phyloP scores from a whole-genome alignment of 495 filamentous ascomycete genomes.

The Elaphomyces granulatus region DNA sequence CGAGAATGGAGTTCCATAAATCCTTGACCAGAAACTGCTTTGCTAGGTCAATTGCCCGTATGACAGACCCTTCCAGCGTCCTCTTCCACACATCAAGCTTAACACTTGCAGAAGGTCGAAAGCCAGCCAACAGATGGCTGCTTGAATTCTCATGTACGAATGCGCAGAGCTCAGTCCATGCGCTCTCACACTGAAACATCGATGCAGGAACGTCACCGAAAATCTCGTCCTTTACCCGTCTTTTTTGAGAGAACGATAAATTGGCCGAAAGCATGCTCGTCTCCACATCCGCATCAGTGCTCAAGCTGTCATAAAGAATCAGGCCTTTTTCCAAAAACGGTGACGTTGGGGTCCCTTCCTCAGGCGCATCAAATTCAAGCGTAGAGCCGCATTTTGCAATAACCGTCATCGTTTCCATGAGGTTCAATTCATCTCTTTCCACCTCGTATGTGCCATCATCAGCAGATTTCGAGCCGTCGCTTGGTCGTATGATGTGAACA shows the following conservation, averaged over 20 bases:
- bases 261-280: slow-evolving; percentile 1
- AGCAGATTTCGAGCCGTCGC: slow-evolving; percentile 11
- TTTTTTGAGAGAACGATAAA: background rate
- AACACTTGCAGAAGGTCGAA: slow-evolving; percentile 26
- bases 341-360: slow-evolving; percentile 21
- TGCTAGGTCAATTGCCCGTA: slow-evolving; percentile 31
- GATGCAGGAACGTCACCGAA: slow-evolving; percentile 34
- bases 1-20: slow-evolving; percentile 32
- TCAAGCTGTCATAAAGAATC: slow-evolving; percentile 14
- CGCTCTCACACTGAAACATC: slow-evolving; percentile 26
- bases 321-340: slow-evolving; percentile 23
- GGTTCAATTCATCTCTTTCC: slow-evolving; percentile 9
- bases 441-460: slow-evolving; percentile 7
- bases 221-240: slow-evolving; percentile 13
- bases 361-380: slow-evolving; percentile 42
- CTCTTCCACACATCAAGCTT: slow-evolving; percentile 34
- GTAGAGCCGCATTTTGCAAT: slow-evolving; percentile 63
- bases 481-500: slow-evolving; percentile 54
- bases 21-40: slow-evolving; percentile 35
- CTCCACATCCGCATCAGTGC: slow-evolving; percentile 10
- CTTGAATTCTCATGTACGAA: slow-evolving; percentile 23
- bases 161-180: slow-evolving; percentile 35
- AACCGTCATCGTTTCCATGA: slow-evolving; percentile 33
- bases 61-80: slow-evolving; percentile 28
- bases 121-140: slow-evolving; percentile 3